These are phyloP conservation scores for Tephrocybe sp. DNA, from an alignment of 768 basidiomycete genomes.

Conservation along the genomic window DNA sequence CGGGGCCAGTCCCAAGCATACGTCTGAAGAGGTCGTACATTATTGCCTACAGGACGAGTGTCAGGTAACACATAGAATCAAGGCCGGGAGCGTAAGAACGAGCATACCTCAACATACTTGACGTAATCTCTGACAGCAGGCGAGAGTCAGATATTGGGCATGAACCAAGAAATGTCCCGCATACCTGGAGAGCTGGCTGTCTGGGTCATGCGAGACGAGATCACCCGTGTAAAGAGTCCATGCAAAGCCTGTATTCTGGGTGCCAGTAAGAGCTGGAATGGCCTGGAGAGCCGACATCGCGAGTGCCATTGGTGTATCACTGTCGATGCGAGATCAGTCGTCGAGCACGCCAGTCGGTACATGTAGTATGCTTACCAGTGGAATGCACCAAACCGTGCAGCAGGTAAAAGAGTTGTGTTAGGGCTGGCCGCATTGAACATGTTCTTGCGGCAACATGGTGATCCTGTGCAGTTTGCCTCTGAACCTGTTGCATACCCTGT, in stretches of 20 bases:
- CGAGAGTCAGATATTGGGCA: background rate
- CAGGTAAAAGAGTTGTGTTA: constrained; percentile 50
- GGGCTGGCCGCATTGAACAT: constrained; percentile 50
- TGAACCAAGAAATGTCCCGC: constrained; percentile 9
- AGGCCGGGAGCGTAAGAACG: too few species aligned
- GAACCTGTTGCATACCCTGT: constrained; percentile 67
- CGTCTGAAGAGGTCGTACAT: constrained; percentile 67
- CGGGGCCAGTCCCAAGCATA: constrained; percentile 63
- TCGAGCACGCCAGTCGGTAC: background rate
- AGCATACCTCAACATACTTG: constrained; percentile 64
- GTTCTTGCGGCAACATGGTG: constrained; percentile 62
- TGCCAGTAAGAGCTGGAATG: constrained; percentile 66
- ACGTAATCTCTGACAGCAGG: constrained; percentile 48
- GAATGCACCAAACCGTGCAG: constrained; percentile 70
- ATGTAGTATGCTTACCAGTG: constrained; percentile 39
- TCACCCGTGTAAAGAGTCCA: constrained; percentile 76
- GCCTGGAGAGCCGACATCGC: constrained; percentile 60
- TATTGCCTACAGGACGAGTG: constrained; percentile 41
- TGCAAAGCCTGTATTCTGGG: constrained; percentile 58
- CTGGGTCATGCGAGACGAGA: constrained; percentile 69
- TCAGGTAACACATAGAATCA: too few species aligned
- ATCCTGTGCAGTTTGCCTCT: constrained; percentile 69
- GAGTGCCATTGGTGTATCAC: constrained; percentile 67
- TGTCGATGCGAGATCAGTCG: constrained; percentile 16
- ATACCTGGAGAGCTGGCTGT: constrained; percentile 61